Base-by-base conservation (phyloP, 768 basidiomycete genomes). In the Russula sp. region DNA sequence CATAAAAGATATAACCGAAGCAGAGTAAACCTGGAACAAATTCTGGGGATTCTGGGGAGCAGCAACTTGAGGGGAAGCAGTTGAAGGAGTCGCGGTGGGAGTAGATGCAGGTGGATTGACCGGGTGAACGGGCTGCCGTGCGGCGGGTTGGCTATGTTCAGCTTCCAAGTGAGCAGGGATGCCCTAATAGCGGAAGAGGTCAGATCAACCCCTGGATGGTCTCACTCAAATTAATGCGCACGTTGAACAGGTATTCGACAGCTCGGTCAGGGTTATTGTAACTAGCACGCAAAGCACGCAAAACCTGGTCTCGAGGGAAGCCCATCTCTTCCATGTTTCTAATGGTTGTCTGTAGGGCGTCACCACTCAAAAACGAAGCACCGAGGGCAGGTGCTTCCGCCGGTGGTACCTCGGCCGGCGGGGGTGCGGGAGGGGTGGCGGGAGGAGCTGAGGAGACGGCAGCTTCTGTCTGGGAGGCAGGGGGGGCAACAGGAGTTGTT, bases 251-350 rank as follows among this genome's bases (percentile, higher is more conserved):
- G 75, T 99, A 99, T 74, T 99, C 97, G n/a, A 94, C 96, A 7
- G 97, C 97, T 35, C 97, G 84, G 69, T 98, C 94, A 8, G 97
- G 91, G 75, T 99, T 98, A 75, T 99, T 99, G 77, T 83, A 99
- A 71, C 91, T 94, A 32, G 95, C 97, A 63, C 93, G 81, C 73
- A 99, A 73, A 4, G 95, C 94, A 16, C 86, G 83, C 70, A 86
- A 74, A 47, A 98, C 92, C 70, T 92, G 84, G 4, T 94, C 94
- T 44, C 86, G 81, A 63, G 83, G 81, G 69, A 95, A 98, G 7
- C 97, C 97, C 97, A 99, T 98, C 68, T 93, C 91, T 44, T 86
- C 76, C 84, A 99, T 94, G 71, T 88, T 88, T 54, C 77, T 75
- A 68, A 98, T 87, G 6, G 93, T 85, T 6, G 79, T 73, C 72